phyloP scores from a whole-genome alignment of 345 rosid species.

The Eutrema heterophyllum region DNA sequence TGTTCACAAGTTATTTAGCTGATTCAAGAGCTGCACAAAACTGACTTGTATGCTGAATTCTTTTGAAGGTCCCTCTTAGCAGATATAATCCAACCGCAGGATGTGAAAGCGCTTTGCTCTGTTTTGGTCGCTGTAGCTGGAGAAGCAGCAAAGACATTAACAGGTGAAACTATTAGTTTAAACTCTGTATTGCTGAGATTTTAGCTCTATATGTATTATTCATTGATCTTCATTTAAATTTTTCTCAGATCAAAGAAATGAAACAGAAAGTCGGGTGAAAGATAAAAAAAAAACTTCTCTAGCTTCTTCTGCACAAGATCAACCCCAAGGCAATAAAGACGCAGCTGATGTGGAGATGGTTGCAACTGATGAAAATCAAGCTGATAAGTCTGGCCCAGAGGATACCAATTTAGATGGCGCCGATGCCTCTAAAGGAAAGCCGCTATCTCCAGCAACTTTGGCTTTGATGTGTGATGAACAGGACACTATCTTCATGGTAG shows the following conservation, averaged over 20 bases:
- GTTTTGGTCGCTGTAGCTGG: conserved; percentile 74
- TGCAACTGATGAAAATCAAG: conserved; percentile 44
- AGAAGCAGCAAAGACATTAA: conserved; percentile 73
- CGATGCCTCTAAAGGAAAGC: conserved; percentile 61
- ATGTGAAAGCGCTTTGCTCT: conserved; percentile 93
- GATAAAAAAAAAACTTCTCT: conserved; percentile 45
- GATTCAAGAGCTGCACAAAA: conserved; percentile 1
- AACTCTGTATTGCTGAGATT: conserved; percentile 2
- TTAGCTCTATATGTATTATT: not conserved
- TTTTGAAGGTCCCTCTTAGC: conserved; percentile 87
- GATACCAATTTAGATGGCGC: conserved; percentile 49
- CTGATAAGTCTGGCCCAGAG: conserved; percentile 45
- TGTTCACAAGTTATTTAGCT: conserved; percentile 1
- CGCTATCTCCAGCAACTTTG: conserved; percentile 97
- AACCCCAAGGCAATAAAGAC: conserved; percentile 44
- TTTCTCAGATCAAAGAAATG: conserved; percentile 48
- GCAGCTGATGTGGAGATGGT: conserved; percentile 37
- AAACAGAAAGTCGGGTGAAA: conserved; percentile 43
- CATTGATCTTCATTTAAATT: not conserved
- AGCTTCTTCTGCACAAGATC: conserved; percentile 57
- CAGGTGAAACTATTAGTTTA: conserved; percentile 45
- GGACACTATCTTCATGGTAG: conserved; percentile 72
- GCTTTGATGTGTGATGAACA: conserved; percentile 99
- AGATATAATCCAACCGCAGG: conserved; percentile 86
- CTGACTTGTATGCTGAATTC: conserved; percentile 37